Evolutionary conservation across 805 yeast genomes (phyloP).

Genomic region (Candida ipomoeae): DNA sequence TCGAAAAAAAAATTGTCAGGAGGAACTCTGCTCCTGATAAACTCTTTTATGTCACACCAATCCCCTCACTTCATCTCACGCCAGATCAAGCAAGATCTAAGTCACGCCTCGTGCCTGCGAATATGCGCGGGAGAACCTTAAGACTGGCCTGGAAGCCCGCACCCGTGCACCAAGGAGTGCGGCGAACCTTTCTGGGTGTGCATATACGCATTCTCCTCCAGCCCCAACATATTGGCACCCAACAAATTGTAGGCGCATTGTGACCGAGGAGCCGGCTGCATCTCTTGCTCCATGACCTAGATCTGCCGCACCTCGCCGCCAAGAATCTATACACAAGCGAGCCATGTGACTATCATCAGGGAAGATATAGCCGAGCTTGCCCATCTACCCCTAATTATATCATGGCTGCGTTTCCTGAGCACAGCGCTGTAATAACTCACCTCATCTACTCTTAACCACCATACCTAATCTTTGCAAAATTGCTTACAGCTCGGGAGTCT

Average conservation of each 20-base stretch:
- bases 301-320: constrained; percentile 1
- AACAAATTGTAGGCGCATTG: constrained; percentile 1
- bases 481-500: neutral
- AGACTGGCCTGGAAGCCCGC: neutral
- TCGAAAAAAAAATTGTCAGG: too few species aligned
- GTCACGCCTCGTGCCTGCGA: constrained; percentile 1
- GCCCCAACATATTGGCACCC: constrained; percentile 4
- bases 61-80: neutral
- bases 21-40: neutral
- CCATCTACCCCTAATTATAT: neutral
- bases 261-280: neutral
- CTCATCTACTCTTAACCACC: too few species aligned
- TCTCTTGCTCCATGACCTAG: neutral
- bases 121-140: neutral
- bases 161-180: neutral
- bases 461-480: neutral
- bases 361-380: neutral
- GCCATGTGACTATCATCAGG: neutral
- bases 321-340: neutral
- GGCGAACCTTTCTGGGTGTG: neutral
- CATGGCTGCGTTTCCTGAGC: neutral
- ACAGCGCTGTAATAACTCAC: neutral
- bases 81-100: neutral
- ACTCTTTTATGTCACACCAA: neutral
- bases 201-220: neutral